Percentiles rank a stretch among this genome's conserved stretches.
Evolutionary conservation across 164 flowering plant genomes (phyloP).

Genomic region (Saururus chinensis): DNA sequence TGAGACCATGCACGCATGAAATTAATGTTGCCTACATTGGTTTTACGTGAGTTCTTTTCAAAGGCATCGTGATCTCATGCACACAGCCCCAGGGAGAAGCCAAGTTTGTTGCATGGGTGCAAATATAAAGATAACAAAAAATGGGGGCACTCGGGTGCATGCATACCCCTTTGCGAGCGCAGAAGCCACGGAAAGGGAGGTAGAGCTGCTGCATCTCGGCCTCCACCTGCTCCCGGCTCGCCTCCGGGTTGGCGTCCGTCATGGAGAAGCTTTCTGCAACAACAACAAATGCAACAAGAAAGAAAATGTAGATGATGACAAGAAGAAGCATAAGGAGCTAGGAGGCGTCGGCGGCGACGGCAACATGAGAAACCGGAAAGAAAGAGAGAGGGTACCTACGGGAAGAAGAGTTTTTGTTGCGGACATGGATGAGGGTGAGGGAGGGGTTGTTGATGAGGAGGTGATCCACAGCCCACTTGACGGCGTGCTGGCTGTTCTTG

Average conservation of each 20-base stretch:
- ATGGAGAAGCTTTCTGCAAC: constrained; percentile 6
- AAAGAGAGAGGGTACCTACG: constrained; percentile 13
- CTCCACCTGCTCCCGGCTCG: constrained; percentile 5
- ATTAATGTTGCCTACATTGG: not conserved
- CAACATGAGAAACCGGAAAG: not conserved
- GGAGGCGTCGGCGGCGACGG: not conserved
- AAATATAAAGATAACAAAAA: too few species aligned
- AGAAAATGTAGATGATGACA: not conserved
- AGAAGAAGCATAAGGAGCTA: not conserved
- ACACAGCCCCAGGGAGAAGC: not conserved
- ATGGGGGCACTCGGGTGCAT: too few species aligned
- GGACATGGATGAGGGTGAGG: constrained; percentile 18
- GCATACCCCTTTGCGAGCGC: constrained; percentile 16
- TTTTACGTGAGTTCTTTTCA: not conserved
- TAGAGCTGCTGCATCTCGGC: constrained; percentile 14
- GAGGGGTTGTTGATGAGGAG: constrained; percentile 4
- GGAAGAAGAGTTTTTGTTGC: not conserved
- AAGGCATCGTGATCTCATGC: not conserved
- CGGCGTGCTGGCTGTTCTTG: constrained; percentile 15
- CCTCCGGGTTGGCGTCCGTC: constrained; percentile 1
- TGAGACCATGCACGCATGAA: too few species aligned
- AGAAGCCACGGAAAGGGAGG: constrained; percentile 20
- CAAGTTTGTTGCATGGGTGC: not conserved
- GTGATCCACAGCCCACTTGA: constrained; percentile 23
- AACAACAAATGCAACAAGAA: not conserved